A percentile compares a stretch with the other conserved stretches of the same genome.
phyloP scores from a whole-genome alignment of 768 basidiomycete species.

The Hericium erinaceus region DNA sequence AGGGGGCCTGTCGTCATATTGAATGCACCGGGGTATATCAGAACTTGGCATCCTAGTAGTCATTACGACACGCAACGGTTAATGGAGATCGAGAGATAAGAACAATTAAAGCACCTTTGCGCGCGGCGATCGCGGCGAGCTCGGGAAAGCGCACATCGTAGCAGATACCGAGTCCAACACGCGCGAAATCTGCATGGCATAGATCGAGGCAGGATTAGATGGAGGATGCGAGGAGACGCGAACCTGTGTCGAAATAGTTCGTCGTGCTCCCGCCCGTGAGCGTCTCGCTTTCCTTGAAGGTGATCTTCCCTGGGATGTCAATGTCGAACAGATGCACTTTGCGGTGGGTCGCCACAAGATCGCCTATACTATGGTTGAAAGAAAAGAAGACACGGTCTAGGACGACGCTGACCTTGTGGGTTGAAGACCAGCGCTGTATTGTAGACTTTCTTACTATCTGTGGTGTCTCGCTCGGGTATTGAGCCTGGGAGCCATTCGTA shows the following conservation, averaged over 20 bases:
- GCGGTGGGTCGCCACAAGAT: constrained; percentile 79
- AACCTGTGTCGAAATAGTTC: constrained; percentile 82
- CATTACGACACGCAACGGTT: neutral
- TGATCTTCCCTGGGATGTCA: constrained; percentile 89
- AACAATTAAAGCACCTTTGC: constrained; percentile 46
- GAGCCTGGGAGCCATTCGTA: constrained; percentile 50
- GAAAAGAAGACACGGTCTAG: neutral
- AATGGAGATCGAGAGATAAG: neutral
- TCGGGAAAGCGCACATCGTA: constrained; percentile 96
- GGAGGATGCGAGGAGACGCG: neutral
- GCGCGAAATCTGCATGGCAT: constrained; percentile 73
- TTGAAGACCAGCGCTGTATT: constrained; percentile 92
- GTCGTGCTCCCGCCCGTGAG: constrained; percentile 65
- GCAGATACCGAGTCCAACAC: constrained; percentile 92
- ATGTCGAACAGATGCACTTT: constrained; percentile 98
- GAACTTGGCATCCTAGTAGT: constrained; percentile 64
- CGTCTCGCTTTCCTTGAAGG: constrained; percentile 85
- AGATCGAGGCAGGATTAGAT: neutral
- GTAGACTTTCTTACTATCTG: constrained; percentile 66
- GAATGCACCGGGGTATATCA: constrained; percentile 93
- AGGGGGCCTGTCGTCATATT: constrained; percentile 92
- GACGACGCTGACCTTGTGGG: constrained; percentile 44
- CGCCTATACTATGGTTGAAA: constrained; percentile 37
- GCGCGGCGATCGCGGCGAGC: constrained; percentile 82
- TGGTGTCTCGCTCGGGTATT: constrained; percentile 74